Base-by-base conservation (phyloP, 805 yeast species). In the Grigorovia jiainica region DNA sequence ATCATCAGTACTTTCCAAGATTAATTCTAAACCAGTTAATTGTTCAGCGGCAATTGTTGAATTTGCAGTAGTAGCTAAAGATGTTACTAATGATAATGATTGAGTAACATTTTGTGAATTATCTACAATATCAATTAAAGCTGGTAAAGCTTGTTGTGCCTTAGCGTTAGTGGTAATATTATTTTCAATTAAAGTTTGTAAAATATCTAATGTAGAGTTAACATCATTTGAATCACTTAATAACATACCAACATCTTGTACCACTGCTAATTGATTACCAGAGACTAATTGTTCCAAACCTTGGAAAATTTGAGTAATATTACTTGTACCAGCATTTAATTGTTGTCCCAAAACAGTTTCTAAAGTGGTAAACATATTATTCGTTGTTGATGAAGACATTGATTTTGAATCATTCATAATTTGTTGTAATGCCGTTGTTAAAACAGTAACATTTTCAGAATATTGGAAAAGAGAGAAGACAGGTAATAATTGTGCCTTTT, bases 401-500 rank as follows among this genome's bases (percentile, higher is more conserved):
- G 31, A 16, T 7, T 30, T 41, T 13, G 52, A 44, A 16, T 49
- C 34, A 19, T 44, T 37, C 48, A 53, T 45, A 17, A 57, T 36
- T 5, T 43, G 39, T 20, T 45, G 43, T 23, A 59, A 40, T 2
- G 58, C 42, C 2, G 33, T 37, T 9, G 54, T 36, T 24, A 59
- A 51, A 4, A 42, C 52, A n/a, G 57, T 47, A 8, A 43, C 42
- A 38, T 57, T 54, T 5, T 49, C 46, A 2, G 59, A 50, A 20
- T 44, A 38, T 34, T 43, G 40, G 41, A 58, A 51, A 13, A 58
- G 36, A 7, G 43, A 27, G 31, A 59, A 53, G 13, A 59, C 55
- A 2, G 64, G 63, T n/a, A 48, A 31, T 31, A 57, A 39, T 19
- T 49, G 46, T 4, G 43, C 36, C 38, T 53, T 52, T 34, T 58